These are phyloP conservation scores for Digitaria exilis DNA, from an alignment of 202 grass and related monocot genomes.

Conservation along the genomic window DNA sequence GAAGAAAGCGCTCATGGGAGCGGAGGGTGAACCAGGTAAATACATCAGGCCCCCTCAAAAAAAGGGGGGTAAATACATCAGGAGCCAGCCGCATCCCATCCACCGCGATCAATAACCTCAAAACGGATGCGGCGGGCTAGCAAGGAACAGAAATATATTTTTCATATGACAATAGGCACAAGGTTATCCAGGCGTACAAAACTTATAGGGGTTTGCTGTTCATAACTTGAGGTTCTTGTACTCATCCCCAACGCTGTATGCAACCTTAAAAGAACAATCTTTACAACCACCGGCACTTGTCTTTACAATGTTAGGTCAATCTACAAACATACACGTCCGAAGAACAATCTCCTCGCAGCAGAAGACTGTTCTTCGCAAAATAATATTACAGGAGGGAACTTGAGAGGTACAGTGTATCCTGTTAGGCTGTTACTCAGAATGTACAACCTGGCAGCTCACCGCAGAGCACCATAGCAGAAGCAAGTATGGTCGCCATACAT, in stretches of 20 bases:
- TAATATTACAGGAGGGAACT: slow-evolving; percentile 43
- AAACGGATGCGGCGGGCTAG: neutral
- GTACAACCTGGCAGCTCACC: slow-evolving; percentile 22
- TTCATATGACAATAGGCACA: neutral
- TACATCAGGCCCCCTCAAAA: too few species aligned
- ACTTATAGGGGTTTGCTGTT: slow-evolving; percentile 17
- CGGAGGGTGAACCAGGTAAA: too few species aligned
- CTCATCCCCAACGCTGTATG: neutral
- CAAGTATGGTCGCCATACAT: neutral
- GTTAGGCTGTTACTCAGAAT: slow-evolving; percentile 38
- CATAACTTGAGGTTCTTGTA: neutral
- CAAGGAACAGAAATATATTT: neutral
- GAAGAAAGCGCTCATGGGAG: too few species aligned
- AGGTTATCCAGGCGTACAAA: slow-evolving; percentile 7
- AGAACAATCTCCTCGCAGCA: slow-evolving; percentile 31
- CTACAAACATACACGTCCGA: slow-evolving; percentile 22
- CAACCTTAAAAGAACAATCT: slow-evolving; percentile 19
- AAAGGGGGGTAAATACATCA: too few species aligned
- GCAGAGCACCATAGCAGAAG: neutral
- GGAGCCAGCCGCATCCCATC: too few species aligned
- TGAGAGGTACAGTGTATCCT: slow-evolving; percentile 31
- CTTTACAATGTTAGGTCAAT: neutral
- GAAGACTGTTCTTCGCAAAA: slow-evolving; percentile 29
- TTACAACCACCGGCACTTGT: slow-evolving; percentile 21
- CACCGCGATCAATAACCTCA: neutral